Evolutionary conservation across 169 alveolate species (phyloP), one percentile per base, ranked within the genome.

Genomic region (Eimeria nieschulzi): DNA sequence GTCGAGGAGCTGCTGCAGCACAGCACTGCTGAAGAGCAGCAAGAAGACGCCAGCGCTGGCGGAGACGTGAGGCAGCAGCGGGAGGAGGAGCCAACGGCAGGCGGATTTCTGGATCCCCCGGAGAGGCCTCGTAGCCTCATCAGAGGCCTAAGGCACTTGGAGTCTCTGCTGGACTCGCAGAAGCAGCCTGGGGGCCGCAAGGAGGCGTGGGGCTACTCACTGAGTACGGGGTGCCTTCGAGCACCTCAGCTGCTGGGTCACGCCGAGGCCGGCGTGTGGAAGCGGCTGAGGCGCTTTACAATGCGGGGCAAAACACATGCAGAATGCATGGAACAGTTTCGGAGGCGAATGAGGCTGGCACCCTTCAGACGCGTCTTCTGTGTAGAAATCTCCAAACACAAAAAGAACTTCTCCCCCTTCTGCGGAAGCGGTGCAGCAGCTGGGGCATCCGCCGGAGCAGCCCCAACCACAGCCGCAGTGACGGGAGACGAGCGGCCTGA

Each of bases 241-340:
- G 46, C 46, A 3, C 46, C 46, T 33, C 68, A 23, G 80, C 80
- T 9, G 80, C 80, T 71, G n/a, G 55, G 21, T 5, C 80, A 71
- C 17, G 80, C 80, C 19, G 80, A 71, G 51, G 51, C 55, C 23
- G 80, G 80, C 55, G 55, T 6, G 55, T 53, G 46, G 26, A 33
- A 53, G 51, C 9, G 80, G 9, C 26, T 71, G 55, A 0, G 80
- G 15, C 56, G 80, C 9, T 71, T 23, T 10, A 8, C 80, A 23
- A 9, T 23, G 9, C 7, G 21, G 26, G 17, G 1, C 17, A 71
- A 71, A 71, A 71, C 80, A 55, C 80, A 71, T 33, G 80, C 80
- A 71, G 80, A 71, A 3, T 71, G 80, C 80, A 71, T 71, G 80
- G 55, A 71, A 15, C 80, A 71, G 19, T 71, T 71, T 71, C 19